These are phyloP conservation scores for Clavispora santaluciae DNA, from an alignment of 805 yeast genomes.

Conservation along the genomic window DNA sequence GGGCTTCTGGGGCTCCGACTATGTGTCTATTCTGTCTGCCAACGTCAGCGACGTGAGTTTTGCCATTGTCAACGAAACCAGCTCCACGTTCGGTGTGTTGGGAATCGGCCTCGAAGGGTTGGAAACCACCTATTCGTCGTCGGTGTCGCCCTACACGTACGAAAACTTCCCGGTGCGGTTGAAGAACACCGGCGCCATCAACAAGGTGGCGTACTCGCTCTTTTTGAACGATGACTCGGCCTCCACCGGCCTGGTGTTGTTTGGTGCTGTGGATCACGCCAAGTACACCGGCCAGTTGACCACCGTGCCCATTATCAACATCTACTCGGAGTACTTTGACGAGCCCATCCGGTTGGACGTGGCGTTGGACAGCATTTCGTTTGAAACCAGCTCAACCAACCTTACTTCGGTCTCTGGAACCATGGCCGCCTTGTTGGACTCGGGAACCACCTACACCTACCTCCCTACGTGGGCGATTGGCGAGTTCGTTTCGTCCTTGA, in stretches of 20 bases:
- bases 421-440: constrained; percentile 36
- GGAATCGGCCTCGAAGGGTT: constrained; percentile 69
- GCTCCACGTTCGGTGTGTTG: constrained; percentile 64
- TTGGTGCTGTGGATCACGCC: constrained; percentile 42
- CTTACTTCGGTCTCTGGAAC: constrained; percentile 3
- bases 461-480: constrained; percentile 36
- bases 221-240: constrained; percentile 43
- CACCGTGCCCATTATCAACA: constrained; percentile 43
- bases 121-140: constrained; percentile 49
- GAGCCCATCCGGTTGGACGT: constrained; percentile 46
- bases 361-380: constrained; percentile 37
- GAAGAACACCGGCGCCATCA: constrained; percentile 52
- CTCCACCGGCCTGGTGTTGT: constrained; percentile 30
- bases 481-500: constrained; percentile 11
- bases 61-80: constrained; percentile 68
- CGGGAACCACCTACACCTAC: constrained; percentile 50
- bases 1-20: constrained; percentile 61
- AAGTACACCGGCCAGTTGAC: constrained; percentile 26
- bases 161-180: constrained; percentile 63
- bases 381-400: constrained; percentile 11
- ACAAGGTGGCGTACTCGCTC: constrained; percentile 56
- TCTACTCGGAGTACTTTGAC: constrained; percentile 6
- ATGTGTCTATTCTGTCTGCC: constrained; percentile 46
- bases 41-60: constrained; percentile 51
- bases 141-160: constrained; percentile 35